phyloP scores from a whole-genome alignment of 352 stramenopile genomes.

The Globisporangium cylindrosporum region DNA sequence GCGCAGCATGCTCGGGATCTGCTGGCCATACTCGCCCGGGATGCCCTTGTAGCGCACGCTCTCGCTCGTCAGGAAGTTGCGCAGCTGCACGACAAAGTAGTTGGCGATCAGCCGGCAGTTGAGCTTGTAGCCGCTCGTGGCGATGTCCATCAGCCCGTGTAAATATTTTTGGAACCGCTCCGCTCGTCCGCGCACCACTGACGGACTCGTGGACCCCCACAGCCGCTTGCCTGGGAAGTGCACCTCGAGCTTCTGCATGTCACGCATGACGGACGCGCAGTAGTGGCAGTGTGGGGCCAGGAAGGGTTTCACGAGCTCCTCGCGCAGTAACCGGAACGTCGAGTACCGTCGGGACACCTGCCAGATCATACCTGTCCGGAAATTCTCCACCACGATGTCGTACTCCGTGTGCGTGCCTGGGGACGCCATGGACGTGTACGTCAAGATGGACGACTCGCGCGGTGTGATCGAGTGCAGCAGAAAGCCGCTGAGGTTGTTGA shows the following conservation, averaged over 20 bases:
- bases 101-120: conserved; percentile 53
- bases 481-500: conserved; percentile 53
- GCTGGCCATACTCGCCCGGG: conserved; percentile 28
- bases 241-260: conserved; percentile 41
- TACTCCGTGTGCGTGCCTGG: conserved; percentile 63
- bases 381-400: conserved; percentile 56
- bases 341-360: conserved; percentile 68
- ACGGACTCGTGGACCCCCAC: conserved; percentile 48
- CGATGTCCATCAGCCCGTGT: conserved; percentile 48
- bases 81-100: conserved; percentile 49
- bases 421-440: conserved; percentile 43
- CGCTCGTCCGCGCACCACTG: conserved; percentile 41
- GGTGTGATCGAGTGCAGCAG: conserved; percentile 62
- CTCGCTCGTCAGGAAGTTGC: conserved; percentile 60
- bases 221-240: conserved; percentile 58
- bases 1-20: conserved; percentile 46
- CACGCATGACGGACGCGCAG: conserved; percentile 45
- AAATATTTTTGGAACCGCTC: conserved; percentile 59
- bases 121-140: conserved; percentile 46
- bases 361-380: conserved; percentile 49
- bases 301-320: conserved; percentile 53
- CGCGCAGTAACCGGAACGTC: conserved; percentile 55
- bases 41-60: conserved; percentile 40
- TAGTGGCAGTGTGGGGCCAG: conserved; percentile 56
- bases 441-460: conserved; percentile 43